phyloP scores from a whole-genome alignment of 768 basidiomycete species.

The Rhodotorula babjevae region DNA sequence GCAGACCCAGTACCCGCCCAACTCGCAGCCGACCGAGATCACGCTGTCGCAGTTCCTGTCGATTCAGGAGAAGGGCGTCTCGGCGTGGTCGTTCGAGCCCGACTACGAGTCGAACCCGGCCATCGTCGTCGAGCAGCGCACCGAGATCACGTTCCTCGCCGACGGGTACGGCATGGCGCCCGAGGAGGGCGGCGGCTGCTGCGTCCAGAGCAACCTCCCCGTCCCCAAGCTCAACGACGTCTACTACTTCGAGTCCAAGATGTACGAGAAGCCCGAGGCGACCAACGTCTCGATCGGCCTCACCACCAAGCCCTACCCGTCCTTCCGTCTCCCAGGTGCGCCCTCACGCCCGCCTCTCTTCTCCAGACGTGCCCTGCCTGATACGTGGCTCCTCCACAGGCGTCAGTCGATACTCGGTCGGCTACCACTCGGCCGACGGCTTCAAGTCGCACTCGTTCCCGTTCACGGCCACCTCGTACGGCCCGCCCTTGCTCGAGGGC shows the following conservation, averaged over 20 bases:
- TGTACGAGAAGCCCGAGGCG: conserved; percentile 86
- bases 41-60: conserved; percentile 97
- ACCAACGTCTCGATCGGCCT: conserved; percentile 89
- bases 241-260: conserved; percentile 99
- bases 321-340: conserved; percentile 65
- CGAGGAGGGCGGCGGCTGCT: conserved; percentile 75
- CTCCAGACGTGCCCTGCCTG: background rate
- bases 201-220: conserved; percentile 92
- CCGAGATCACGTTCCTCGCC: conserved; percentile 88
- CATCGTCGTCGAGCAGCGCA: conserved; percentile 86
- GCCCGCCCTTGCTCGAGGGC: conserved; percentile 79
- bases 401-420: conserved; percentile 76
- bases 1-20: conserved; percentile 75
- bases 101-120: conserved; percentile 86
- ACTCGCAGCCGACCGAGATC: conserved; percentile 95
- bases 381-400: conserved; percentile 54
- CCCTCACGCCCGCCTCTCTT: background rate
- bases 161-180: conserved; percentile 52
- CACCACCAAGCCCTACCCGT: conserved; percentile 94
- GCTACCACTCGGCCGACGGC: conserved; percentile 83
- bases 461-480: conserved; percentile 62
- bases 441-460: conserved; percentile 98
- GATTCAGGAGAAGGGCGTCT: conserved; percentile 98
- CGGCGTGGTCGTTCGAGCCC: conserved; percentile 98
- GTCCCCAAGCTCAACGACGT: conserved; percentile 97